Evolutionary conservation across 2,329 filamentous ascomycete genomes (phyloP), one percentile per base, ranked within the genome.

Genomic region (Beauveria rudraprayagi): DNA sequence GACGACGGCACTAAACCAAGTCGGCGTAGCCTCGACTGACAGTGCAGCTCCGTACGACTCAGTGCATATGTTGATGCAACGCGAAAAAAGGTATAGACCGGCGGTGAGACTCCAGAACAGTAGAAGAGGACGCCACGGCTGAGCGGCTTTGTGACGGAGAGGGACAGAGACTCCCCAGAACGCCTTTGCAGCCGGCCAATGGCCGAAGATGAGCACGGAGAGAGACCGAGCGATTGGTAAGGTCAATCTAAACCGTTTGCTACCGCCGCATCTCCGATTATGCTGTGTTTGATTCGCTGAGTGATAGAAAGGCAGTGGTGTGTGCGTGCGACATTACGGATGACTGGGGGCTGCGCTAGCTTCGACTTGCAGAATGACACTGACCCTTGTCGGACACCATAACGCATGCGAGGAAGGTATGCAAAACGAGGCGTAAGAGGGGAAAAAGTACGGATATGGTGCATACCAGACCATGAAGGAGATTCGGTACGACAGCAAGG

Each of bases 211-310:
- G 26, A 46, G 24, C 24, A 60, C 56, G 56, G 56, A 60, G 47
- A 48, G 37, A 59, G 56, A 53, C 56, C 48, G 56, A 60, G 56
- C 48, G 56, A 60, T 52, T 60, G 56, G 56, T 53, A 60, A 46
- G 47, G 56, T 44, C 41, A 41, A 60, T 60, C 56, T 60, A 37
- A 19, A 34, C 37, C 40, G 56, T 60, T 53, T 26, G 40, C 56
- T 60, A 48, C 56, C 26, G 56, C 47, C 26, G 47, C 37, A 60
- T 60, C 47, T 53, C 47, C 48, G 56, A 60, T 60, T 52, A 60
- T 60, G 37, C 37, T 41, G 34, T 44, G 22, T 34, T 34, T 47
- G 54, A 41, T 51, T 59, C 34, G 37, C 37, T 44, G 14, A 44
- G 19, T 11, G 37, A 24, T 28, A 22, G 24, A 19, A 43, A 34